Evolutionary conservation across 2,329 filamentous ascomycete species (phyloP), one percentile per base, ranked within the genome.

Genomic region (Zelopaecilomyces penicillatus): DNA sequence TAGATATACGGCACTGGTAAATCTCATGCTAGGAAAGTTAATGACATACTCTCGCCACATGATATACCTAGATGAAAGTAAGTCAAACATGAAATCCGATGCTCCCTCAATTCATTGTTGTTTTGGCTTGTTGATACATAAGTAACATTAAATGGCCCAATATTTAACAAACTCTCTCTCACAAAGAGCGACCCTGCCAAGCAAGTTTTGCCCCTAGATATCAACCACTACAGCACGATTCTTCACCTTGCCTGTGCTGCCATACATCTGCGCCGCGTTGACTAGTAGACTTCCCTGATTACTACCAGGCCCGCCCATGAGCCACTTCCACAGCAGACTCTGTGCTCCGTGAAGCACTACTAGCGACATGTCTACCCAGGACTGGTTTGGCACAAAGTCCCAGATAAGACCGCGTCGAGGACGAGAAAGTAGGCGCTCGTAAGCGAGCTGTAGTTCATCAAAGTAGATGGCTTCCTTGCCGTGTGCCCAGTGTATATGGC

Each of bases 401-500:
- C 61, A 56, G n/a, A 76, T 47, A 0, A 62, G 61, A 0, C 72
- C 71, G 3, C 65, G 65, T 4, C 58, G 61, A 19, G 64, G 65
- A 8, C 64, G 64, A 1, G 67, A 65, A 58, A 76, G 65, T 27
- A 87, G 70, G n/a, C 70, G 68, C 64, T 91, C 87, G 64, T 87
- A 89, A 2, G 76, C 75, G 30, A 67, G 67, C 63, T 94, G 87
- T 48, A 79, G 76, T 28, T 80, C 75, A 61, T 93, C 87, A 73
- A 85, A 95, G 64, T 79, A 84, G 7, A 85, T 73, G 0, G 80
- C 64, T 56, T 89, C 80, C 37, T 69, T 70, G 11, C 88, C 89
- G 38, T 84, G 76, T 6, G 80, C 85, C 57, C 75, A 84, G 66
- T 95, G 89, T 27, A 90, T 76, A 63, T 95, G 89, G 1, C 88